Evolutionary conservation across 345 rosid species (phyloP).

Genomic region (Syzygium aqueum): DNA sequence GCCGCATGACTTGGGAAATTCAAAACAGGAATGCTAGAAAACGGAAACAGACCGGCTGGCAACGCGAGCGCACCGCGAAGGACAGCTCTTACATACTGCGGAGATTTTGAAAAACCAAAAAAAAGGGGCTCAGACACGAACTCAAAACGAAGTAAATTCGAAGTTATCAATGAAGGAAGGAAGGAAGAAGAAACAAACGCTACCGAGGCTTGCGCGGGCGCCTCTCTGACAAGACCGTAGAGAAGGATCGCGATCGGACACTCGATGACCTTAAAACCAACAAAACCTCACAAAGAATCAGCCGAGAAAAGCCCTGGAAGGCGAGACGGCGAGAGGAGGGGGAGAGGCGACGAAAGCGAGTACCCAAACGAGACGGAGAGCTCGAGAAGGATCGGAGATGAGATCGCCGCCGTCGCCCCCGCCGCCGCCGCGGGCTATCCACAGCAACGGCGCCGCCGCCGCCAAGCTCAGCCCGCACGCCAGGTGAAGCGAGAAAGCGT

Average conservation of each 20-base stretch:
- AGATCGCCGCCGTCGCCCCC: slow-evolving; percentile 35
- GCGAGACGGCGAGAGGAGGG: background rate
- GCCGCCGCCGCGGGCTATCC: slow-evolving; percentile 31
- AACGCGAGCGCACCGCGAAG: slow-evolving; percentile 55
- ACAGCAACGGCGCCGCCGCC: slow-evolving; percentile 34
- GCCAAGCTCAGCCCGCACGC: slow-evolving; percentile 35
- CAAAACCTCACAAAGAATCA: background rate
- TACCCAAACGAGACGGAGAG: slow-evolving; percentile 63
- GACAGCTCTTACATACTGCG: slow-evolving; percentile 60
- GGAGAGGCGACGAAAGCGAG: background rate
- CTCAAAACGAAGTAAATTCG: background rate
- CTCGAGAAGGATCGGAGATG: slow-evolving; percentile 46
- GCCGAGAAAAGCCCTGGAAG: background rate
- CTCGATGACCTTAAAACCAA: slow-evolving; percentile 30
- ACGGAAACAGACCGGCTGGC: slow-evolving; percentile 48
- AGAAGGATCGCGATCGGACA: slow-evolving; percentile 38
- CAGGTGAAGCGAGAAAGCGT: slow-evolving; percentile 22
- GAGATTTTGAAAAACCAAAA: background rate
- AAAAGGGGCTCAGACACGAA: background rate
- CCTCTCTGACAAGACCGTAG: slow-evolving; percentile 42
- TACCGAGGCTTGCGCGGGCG: slow-evolving; percentile 58
- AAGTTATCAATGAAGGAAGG: background rate
- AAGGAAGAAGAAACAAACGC: background rate
- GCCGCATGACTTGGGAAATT: background rate
- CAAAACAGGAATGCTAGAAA: background rate